Evolutionary conservation across 2,329 filamentous ascomycete genomes (phyloP).

Genomic region (Massarina eburnea): DNA sequence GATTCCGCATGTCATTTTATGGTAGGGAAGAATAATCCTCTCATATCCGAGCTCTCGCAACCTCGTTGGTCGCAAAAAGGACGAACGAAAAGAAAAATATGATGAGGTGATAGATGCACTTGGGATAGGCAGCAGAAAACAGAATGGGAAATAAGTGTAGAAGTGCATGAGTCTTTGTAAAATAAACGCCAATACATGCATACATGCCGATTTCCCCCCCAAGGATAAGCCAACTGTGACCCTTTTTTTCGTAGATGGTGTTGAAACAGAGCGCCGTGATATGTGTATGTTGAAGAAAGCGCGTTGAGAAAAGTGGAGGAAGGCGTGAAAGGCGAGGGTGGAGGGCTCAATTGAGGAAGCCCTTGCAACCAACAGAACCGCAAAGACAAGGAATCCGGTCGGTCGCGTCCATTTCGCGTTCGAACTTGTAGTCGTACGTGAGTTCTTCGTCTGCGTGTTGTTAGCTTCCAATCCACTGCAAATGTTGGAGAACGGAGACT

Average conservation of each 20-base stretch:
- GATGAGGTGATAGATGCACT: too few species aligned
- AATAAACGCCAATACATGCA: too few species aligned
- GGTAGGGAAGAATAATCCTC: too few species aligned
- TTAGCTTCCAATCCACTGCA: slow-evolving; percentile 23
- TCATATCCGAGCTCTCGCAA: too few species aligned
- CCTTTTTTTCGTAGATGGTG: not conserved
- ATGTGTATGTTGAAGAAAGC: not conserved
- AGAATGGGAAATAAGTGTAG: too few species aligned
- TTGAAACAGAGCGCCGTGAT: slow-evolving; percentile 2
- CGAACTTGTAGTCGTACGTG: slow-evolving; percentile 99
- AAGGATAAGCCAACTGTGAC: too few species aligned
- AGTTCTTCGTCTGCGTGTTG: slow-evolving; percentile 81
- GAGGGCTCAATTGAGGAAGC: slow-evolving; percentile 81
- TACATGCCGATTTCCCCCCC: too few species aligned
- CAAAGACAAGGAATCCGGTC: slow-evolving; percentile 98
- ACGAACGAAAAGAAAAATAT: too few species aligned
- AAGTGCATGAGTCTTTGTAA: too few species aligned
- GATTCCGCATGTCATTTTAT: too few species aligned
- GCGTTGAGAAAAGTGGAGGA: not conserved
- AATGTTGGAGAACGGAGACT: slow-evolving; percentile 46
- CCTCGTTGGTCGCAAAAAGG: too few species aligned
- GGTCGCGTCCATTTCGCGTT: slow-evolving; percentile 90
- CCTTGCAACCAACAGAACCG: slow-evolving; percentile 94
- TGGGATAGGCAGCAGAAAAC: too few species aligned
- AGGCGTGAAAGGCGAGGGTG: not conserved